A percentile compares a stretch with the other conserved stretches of the same genome.
phyloP scores from a whole-genome alignment of 2,329 filamentous ascomycete genomes.

The Hypoxylon rubiginosum region DNA sequence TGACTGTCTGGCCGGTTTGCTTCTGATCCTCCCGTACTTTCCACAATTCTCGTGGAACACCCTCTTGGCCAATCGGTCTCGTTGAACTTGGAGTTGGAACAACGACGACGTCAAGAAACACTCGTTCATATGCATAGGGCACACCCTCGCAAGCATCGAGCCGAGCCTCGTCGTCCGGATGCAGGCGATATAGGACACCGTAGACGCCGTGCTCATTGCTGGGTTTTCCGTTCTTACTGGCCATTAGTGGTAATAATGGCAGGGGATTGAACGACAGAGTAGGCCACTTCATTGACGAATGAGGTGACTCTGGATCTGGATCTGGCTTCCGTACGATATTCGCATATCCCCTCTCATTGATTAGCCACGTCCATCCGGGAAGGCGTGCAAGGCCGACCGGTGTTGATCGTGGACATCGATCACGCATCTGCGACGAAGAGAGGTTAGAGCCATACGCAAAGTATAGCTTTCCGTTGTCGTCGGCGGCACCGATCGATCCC shows the following conservation, averaged over 20 bases:
- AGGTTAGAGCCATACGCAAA: slow-evolving; percentile 81
- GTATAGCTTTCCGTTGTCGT: slow-evolving; percentile 60
- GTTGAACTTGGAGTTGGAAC: background rate
- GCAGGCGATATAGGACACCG: slow-evolving; percentile 69
- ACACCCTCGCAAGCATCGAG: slow-evolving; percentile 74
- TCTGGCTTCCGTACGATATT: slow-evolving; percentile 69
- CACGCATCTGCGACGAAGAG: slow-evolving; percentile 73
- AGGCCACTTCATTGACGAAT: background rate
- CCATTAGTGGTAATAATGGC: background rate
- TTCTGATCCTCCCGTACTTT: background rate
- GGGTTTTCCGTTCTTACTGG: slow-evolving; percentile 7
- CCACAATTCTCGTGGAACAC: too few relatives aligned
- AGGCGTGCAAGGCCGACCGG: slow-evolving; percentile 71
- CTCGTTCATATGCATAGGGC: slow-evolving; percentile 71
- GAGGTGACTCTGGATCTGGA: background rate
- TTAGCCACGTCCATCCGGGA: slow-evolving; percentile 72
- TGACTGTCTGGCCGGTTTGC: slow-evolving; percentile 7
- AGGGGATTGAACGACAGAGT: background rate
- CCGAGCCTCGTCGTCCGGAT: slow-evolving; percentile 61
- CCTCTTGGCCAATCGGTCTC: too few relatives aligned
- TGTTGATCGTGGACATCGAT: slow-evolving; percentile 70
- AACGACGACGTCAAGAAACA: slow-evolving; percentile 55
- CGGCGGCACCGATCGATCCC: background rate
- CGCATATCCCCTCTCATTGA: slow-evolving; percentile 76
- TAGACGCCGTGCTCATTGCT: slow-evolving; percentile 59